These are phyloP conservation scores for Lizonia empirigonia DNA, from an alignment of 2,329 filamentous ascomycete genomes.

Conservation along the genomic window DNA sequence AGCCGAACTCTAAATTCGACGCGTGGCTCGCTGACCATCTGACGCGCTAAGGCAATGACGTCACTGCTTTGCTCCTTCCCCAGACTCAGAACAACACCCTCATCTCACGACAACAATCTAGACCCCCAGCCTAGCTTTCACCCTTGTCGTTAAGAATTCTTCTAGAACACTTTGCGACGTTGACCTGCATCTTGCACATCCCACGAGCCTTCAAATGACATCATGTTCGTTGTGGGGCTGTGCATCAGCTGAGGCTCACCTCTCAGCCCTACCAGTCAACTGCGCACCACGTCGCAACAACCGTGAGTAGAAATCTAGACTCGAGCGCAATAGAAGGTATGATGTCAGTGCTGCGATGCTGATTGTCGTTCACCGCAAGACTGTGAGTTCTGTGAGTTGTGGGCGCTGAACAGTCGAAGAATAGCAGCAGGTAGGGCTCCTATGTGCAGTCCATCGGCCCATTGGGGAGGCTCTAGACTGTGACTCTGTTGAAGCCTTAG, in stretches of 20 bases:
- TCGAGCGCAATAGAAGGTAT: background rate
- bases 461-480: constrained; percentile 1
- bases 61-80: background rate
- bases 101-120: background rate
- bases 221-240: constrained; percentile 7
- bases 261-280: constrained; percentile 1
- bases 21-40: background rate
- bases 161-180: background rate
- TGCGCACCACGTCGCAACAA: constrained; percentile 1
- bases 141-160: background rate
- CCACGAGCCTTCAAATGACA: background rate
- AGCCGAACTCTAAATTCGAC: background rate
- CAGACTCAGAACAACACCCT: background rate
- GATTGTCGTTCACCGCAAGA: background rate
- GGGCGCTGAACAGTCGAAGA: constrained; percentile 1
- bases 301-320: background rate
- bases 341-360: constrained; percentile 7
- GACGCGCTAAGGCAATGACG: background rate
- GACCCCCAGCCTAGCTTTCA: background rate
- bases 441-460: constrained; percentile 1
- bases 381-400: too few species aligned
- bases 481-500: background rate
- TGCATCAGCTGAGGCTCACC: constrained; percentile 11
- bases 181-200: background rate
- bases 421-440: constrained; percentile 5